Base-by-base conservation (phyloP, 2,329 filamentous ascomycete species). In the Neonectria sp. region DNA sequence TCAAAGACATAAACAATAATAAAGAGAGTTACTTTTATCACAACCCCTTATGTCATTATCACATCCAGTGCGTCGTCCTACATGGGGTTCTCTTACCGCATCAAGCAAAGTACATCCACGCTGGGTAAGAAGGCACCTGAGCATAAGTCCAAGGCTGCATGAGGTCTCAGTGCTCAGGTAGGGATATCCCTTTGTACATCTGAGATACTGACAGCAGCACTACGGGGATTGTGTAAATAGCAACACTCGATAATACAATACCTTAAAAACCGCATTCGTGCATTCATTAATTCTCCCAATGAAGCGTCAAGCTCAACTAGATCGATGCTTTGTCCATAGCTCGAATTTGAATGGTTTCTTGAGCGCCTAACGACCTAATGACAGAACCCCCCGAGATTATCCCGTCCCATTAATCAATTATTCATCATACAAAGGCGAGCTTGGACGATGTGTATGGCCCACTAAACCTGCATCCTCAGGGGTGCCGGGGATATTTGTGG, bases 281-380 rank as follows among this genome's bases (percentile, higher is more conserved):
- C 67, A 67, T 71, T 75, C 73, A 71, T 74, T 63, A 66, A 67
- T 73, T 69, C 64, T 56, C 65, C 56, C 55, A 43, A 17, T 24
- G 46, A 52, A 6, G 51, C 24, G 56, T 37, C 25, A 24, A 64
- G 17, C 33, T 11, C 56, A 45, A 31, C 35, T 12, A 58, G 43
- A 25, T 3, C 21, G 5, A 29, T 45, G 45, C n/a, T 25, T 53
- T 29, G 57, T 48, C 35, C 37, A 48, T 62, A 53, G 58, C 29
- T 55, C 52, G n/a, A 58, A 52, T 25, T 51, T 31, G 53, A 21
- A 57, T 46, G 25, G 51, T 33, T 55, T 31, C 49, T 46, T 53
- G 56, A n/a, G 51, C 57, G 24, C 46, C 24, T 31, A 52, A 58
- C 33, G 24, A 37, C 24, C 17, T 61, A 57, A 57, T 33, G 17